A percentile compares a stretch with the other conserved stretches of the same genome.
Evolutionary conservation across 345 rosid genomes (phyloP).

Genomic region (Eucalyptus shirleyi): DNA sequence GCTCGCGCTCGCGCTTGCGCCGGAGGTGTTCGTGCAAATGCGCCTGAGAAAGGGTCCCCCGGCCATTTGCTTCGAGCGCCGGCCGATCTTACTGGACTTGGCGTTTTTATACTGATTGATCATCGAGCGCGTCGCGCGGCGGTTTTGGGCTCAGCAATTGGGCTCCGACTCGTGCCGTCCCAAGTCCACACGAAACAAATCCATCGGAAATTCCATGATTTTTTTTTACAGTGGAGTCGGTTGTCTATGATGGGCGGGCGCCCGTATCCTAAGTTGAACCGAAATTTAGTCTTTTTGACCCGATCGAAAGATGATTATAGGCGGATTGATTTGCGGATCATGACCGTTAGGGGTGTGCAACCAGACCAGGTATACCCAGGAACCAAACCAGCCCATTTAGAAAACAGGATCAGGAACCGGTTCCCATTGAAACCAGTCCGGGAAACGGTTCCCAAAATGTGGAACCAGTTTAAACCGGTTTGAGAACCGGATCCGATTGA

Average conservation of each 20-base stretch:
- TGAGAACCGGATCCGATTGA: too few relatives aligned
- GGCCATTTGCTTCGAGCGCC: not conserved
- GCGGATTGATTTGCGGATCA: not conserved
- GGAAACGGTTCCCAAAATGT: too few relatives aligned
- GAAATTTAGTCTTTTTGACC: not conserved
- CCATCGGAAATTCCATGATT: not conserved
- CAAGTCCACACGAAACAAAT: not conserved
- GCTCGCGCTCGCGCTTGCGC: not conserved
- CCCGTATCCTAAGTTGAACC: not conserved
- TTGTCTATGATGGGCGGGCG: not conserved
- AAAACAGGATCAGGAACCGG: too few relatives aligned
- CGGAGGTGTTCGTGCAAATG: conserved; percentile 13
- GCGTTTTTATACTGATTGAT: not conserved
- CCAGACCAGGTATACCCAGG: too few relatives aligned
- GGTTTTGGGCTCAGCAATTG: not conserved
- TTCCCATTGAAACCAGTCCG: too few relatives aligned
- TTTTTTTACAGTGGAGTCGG: not conserved
- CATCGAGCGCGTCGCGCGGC: not conserved
- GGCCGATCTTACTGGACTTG: not conserved
- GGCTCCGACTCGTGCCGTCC: not conserved
- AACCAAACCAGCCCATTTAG: too few relatives aligned
- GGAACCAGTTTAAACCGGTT: too few relatives aligned
- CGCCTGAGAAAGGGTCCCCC: conserved; percentile 8
- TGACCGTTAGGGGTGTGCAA: too few relatives aligned
- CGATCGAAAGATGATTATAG: not conserved